Evolutionary conservation across 768 basidiomycete species (phyloP), one percentile per base, ranked within the genome.

Genomic region (Psilocybe azurescens): DNA sequence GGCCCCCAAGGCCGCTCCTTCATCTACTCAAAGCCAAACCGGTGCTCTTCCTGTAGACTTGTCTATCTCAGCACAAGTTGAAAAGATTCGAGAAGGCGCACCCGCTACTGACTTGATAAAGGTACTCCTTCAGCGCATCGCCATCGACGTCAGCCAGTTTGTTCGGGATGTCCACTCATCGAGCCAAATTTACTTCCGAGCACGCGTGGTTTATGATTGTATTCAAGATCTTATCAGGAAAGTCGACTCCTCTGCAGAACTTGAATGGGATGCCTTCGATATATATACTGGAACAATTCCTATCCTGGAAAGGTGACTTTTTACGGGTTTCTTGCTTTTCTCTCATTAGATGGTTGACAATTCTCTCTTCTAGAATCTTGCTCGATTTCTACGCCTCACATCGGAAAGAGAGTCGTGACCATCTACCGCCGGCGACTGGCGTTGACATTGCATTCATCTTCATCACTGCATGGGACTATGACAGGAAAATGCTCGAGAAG

Each of bases 91-190:
- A 3, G 53, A 59, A 20, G 60, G 57, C 20, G 63, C 58, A 33
- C 67, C 70, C 3, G 67, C 70, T 7, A 70, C 69, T 18, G 57
- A 69, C 33, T 59, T 71, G 30, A 55, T 69, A 18, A 63, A 56
- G 29, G 64, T 63, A 18, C 63, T 73, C 28, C 61, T 73, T 33
- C 57, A 58, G 6, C 59, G 64, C 55, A 55, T 68, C 50, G 58
- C 59, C 14, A 29, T 59, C 36, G 66, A 70, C 49, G 58, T 62
- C 52, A 60, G 56, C 13, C 44, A 56, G 9, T 63, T 59, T 50
- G 59, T 38, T n/a, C 67, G 70, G 10, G 53, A 71, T 56, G 53
- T 66, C 32, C 56, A 69, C 32, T 55, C 64, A 11, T 63, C 65
- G 16, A 41, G 32, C 3, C 64, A 67, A 49, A 56, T 73, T 24